Percentiles rank a stretch among this genome's conserved stretches.
phyloP scores from a whole-genome alignment of 2,329 filamentous ascomycete genomes.

The Thelonectria rubi region DNA sequence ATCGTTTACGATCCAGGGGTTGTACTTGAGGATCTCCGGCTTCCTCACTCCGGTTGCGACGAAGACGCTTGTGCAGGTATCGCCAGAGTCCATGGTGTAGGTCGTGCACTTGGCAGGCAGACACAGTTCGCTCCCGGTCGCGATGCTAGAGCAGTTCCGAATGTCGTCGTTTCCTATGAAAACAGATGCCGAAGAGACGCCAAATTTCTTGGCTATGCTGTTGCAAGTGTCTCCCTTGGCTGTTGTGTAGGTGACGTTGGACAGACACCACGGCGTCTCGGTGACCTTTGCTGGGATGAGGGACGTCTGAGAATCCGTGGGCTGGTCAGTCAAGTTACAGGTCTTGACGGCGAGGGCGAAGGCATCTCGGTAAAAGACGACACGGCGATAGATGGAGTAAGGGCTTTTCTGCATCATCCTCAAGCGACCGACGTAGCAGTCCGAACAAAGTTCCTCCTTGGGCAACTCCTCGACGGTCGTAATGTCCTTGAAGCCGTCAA shows the following conservation, averaged over 20 bases:
- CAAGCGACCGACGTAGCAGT: constrained; percentile 26
- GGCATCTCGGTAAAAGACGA: constrained; percentile 17
- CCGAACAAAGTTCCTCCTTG: constrained; percentile 35
- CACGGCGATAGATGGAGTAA: constrained; percentile 20
- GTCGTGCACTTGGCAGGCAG: background rate
- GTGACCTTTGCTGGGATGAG: background rate
- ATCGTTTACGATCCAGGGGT: no score
- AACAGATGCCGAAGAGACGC: background rate
- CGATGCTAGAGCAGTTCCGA: constrained; percentile 1
- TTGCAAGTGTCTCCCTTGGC: background rate
- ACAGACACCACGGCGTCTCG: background rate
- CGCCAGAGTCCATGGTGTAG: no score
- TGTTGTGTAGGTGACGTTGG: background rate
- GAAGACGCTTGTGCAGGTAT: background rate
- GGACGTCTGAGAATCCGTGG: background rate
- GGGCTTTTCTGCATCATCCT: constrained; percentile 31
- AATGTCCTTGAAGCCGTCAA: constrained; percentile 1
- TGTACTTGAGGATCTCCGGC: no score
- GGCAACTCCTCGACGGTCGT: background rate
- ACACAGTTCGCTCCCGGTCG: background rate
- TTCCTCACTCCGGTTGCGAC: constrained; percentile 3
- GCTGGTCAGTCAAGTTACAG: constrained; percentile 7
- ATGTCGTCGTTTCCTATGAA: background rate
- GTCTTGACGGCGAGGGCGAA: constrained; percentile 12
- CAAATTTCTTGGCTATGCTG: background rate